Base-by-base conservation (phyloP, 768 basidiomycete species). In the Mycena galopus region DNA sequence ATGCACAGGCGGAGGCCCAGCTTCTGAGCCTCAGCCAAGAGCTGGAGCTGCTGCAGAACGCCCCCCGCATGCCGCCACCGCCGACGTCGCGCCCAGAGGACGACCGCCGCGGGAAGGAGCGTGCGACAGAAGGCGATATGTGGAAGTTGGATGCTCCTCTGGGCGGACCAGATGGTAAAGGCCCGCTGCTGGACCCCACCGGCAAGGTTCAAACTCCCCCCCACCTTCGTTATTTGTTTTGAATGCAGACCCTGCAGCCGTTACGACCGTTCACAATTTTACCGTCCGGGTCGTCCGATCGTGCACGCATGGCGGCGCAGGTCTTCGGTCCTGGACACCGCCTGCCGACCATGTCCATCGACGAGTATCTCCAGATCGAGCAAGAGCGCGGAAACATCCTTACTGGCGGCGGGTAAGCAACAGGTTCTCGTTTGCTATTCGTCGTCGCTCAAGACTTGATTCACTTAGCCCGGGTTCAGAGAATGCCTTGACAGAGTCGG, bases 311-410 rank as follows among this genome's bases (percentile, higher is more conserved):
- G 8, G 92, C 92, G 78, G 82, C 88, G 2, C 90, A 94, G 77
- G 96, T 99, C 4, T 99, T 98, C 82, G 89, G 92, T 19, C 89
- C 95, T 17, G 90, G 89, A 14, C 91, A 98, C 77, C 89, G 92
- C 51, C 84, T 99, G 35, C 98, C 98, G 6, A 96, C 96, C 0
- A 98, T 99, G 98, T 89, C 94, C 1, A 90, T 99, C 68, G 97
- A 99, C 76, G 94, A 99, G 81, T 98, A 97, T 78, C 87, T 99
- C 35, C 90, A 94, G 78, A 90, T 95, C 67, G 97, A 99, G 78
- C 85, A 86, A 58, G 87, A 91, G 77, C 85, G 94, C 67, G 97
- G 97, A 0, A 96, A 96, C 64, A 91, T 99, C 76, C 90, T 98
- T 66, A 88, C 92, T 11, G 94, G 93, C 35, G 94, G 95, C 84